A percentile compares a stretch with the other conserved stretches of the same genome.
Conservation (phyloP, 2,329 filamentous ascomycete species). For the Chrysosphaeria jannelii region DNA sequence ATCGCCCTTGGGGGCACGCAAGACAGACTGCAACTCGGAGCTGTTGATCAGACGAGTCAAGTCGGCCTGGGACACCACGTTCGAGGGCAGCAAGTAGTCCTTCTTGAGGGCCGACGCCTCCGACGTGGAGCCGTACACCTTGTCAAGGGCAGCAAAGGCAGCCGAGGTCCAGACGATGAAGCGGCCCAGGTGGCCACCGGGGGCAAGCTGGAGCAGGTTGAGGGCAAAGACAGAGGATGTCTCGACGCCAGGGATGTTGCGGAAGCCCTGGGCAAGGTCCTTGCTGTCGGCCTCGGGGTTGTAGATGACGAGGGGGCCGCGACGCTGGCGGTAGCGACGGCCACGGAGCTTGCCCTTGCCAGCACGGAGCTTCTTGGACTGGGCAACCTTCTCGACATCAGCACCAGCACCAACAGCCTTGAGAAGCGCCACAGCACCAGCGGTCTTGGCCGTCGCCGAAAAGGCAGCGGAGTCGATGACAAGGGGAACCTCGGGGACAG, state of each 20-base stretch:
- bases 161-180: slow-evolving; percentile 98
- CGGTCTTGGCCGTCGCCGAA: slow-evolving; percentile 65
- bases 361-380: slow-evolving; percentile 85
- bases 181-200: slow-evolving; percentile 92
- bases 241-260: slow-evolving; percentile 97
- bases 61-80: slow-evolving; percentile 80
- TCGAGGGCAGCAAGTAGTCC: slow-evolving; percentile 90
- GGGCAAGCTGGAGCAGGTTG: slow-evolving; percentile 97
- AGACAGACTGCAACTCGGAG: slow-evolving; percentile 87
- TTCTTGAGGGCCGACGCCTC: slow-evolving; percentile 81
- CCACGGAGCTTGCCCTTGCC: slow-evolving; percentile 98
- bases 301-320: slow-evolving; percentile 93
- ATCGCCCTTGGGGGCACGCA: slow-evolving; percentile 72
- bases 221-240: slow-evolving; percentile 76
- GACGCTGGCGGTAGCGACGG: slow-evolving; percentile 89
- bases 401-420: slow-evolving; percentile 70
- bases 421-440: slow-evolving; percentile 59
- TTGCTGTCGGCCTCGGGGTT: slow-evolving; percentile 86
- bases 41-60: slow-evolving; percentile 97
- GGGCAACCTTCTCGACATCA: slow-evolving; percentile 87
- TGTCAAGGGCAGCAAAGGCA: slow-evolving; percentile 87
- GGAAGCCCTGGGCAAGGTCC: slow-evolving; percentile 79
- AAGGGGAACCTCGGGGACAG: slow-evolving; percentile 84
- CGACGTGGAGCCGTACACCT: slow-evolving; percentile 86
- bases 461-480: slow-evolving; percentile 82